Percentiles rank a stretch among this genome's conserved stretches.
Conservation (phyloP, 164 flowering plant species). For the Vitis labrusca region DNA sequence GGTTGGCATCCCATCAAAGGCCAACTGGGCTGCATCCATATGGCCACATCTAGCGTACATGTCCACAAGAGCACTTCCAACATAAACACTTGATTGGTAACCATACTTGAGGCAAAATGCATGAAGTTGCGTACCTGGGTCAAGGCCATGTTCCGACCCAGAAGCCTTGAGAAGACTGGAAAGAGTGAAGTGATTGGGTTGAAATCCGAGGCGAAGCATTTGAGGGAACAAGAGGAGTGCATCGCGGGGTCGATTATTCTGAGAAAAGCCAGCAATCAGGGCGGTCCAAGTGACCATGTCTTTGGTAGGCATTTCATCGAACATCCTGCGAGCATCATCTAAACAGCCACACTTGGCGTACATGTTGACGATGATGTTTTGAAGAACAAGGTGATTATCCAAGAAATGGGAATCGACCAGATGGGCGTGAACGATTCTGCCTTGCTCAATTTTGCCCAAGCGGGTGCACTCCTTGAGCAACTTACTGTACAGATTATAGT, state of each 20-base stretch:
- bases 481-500: conserved; percentile 34
- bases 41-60: conserved; percentile 59
- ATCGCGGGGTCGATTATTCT: conserved; percentile 41
- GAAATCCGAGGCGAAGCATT: conserved; percentile 47
- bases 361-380: conserved; percentile 53
- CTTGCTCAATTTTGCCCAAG: conserved; percentile 40
- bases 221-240: conserved; percentile 48
- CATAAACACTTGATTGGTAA: conserved; percentile 47
- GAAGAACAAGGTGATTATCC: conserved; percentile 26
- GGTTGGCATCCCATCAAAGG: conserved; percentile 39
- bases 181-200: conserved; percentile 64
- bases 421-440: conserved; percentile 50
- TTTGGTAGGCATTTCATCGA: conserved; percentile 50
- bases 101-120: conserved; percentile 47
- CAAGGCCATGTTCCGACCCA: conserved; percentile 21
- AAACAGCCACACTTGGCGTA: conserved; percentile 56
- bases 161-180: conserved; percentile 63
- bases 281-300: conserved; percentile 68
- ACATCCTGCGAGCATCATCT: conserved; percentile 46
- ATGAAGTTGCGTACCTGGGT: conserved; percentile 53
- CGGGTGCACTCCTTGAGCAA: conserved; percentile 55
- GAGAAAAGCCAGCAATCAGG: conserved; percentile 58
- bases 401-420: conserved; percentile 37
- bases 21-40: conserved; percentile 44
- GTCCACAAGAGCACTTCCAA: conserved; percentile 62